These are phyloP conservation scores for Beauveria brongniartii DNA, from an alignment of 2,329 filamentous ascomycete species.

Conservation along the genomic window DNA sequence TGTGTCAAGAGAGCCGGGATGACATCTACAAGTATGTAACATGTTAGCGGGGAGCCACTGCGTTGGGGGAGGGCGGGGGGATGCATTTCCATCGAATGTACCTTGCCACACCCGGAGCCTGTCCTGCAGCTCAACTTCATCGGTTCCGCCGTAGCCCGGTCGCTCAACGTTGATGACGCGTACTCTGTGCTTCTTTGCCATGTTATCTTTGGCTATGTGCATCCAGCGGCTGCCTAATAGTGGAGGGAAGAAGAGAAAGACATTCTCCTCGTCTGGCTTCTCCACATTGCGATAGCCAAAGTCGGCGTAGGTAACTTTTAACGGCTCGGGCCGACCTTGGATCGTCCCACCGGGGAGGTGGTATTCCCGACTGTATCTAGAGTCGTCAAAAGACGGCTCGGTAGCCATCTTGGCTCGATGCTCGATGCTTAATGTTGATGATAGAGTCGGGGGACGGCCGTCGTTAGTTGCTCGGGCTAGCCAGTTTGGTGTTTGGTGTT, in stretches of 20 bases:
- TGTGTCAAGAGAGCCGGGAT: conserved; percentile 25
- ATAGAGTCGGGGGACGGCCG: background rate
- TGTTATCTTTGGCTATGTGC: conserved; percentile 24
- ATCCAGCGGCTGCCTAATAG: conserved; percentile 23
- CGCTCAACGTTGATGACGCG: conserved; percentile 26
- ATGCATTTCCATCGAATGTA: conserved; percentile 1
- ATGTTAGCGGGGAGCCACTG: background rate
- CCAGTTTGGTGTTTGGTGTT: background rate
- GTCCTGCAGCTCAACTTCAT: conserved; percentile 16
- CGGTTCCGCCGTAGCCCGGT: conserved; percentile 29
- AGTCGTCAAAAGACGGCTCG: conserved; percentile 14
- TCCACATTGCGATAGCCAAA: conserved; percentile 23
- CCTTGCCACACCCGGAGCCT: conserved; percentile 22
- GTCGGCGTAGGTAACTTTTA: conserved; percentile 22
- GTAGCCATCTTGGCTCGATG: background rate
- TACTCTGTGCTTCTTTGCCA: conserved; percentile 23
- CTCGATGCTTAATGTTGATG: background rate
- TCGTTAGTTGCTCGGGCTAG: background rate
- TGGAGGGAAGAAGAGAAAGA: conserved; percentile 23
- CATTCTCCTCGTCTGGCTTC: conserved; percentile 18
- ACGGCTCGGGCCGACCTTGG: conserved; percentile 7
- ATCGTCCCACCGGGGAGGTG: conserved; percentile 13
- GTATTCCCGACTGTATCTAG: conserved; percentile 18
- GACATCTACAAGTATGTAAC: conserved; percentile 15
- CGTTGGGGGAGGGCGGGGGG: background rate